These are phyloP conservation scores for Colletotrichum phormii DNA, from an alignment of 2,329 filamentous ascomycete species.

Conservation along the genomic window DNA sequence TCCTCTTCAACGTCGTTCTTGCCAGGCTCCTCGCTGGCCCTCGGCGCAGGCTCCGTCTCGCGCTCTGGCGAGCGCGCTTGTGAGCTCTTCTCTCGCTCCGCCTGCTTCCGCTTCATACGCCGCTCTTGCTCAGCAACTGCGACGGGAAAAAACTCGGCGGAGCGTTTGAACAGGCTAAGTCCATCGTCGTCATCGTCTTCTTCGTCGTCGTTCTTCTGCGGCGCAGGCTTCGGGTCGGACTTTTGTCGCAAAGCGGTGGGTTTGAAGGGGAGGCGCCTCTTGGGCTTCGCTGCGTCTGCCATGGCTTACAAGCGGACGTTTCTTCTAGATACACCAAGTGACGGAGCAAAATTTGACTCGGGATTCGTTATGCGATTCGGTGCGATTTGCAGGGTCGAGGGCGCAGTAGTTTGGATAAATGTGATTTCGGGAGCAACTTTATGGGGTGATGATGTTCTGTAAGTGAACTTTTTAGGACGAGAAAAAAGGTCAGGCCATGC, in stretches of 20 bases:
- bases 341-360: background rate
- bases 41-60: background rate
- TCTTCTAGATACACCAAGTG: background rate
- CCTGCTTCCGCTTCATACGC: conserved; percentile 36
- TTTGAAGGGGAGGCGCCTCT: conserved; percentile 62
- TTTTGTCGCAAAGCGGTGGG: conserved; percentile 56
- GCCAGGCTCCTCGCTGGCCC: conserved; percentile 6
- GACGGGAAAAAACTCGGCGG: conserved; percentile 61
- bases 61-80: conserved; percentile 13
- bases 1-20: conserved; percentile 38
- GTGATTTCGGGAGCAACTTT: background rate
- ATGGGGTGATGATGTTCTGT: background rate
- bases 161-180: conserved; percentile 62
- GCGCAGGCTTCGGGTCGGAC: conserved; percentile 42
- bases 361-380: background rate
- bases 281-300: conserved; percentile 38
- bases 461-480: background rate
- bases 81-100: conserved; percentile 28
- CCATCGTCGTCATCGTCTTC: conserved; percentile 50
- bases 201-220: conserved; percentile 21
- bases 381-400: conserved; percentile 3
- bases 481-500: background rate
- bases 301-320: background rate
- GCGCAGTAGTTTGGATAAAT: background rate
- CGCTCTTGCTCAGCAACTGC: conserved; percentile 54